Evolutionary conservation across 495 filamentous ascomycete species (phyloP).

Genomic region (Penicillium paradoxum): DNA sequence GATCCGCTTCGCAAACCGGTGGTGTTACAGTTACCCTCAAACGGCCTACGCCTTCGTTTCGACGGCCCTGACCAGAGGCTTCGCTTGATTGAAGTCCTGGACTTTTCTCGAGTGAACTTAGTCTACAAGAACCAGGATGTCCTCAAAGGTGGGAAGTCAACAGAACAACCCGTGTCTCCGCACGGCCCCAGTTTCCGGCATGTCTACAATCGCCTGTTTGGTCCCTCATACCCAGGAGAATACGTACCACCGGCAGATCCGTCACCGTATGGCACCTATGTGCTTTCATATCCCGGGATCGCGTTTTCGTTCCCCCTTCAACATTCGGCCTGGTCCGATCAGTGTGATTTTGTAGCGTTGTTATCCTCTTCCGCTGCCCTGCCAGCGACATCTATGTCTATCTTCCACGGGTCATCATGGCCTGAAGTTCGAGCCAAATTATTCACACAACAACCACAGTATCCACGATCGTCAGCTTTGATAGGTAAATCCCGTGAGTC

Average conservation of each 20-base stretch:
- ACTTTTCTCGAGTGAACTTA: constrained; percentile 82
- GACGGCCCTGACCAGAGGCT: constrained; percentile 91
- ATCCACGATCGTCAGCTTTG: constrained; percentile 54
- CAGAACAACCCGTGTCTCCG: constrained; percentile 34
- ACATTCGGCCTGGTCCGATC: constrained; percentile 67
- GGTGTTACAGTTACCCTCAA: constrained; percentile 66
- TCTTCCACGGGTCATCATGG: constrained; percentile 89
- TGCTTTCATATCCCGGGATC: constrained; percentile 89
- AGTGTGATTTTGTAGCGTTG: constrained; percentile 79
- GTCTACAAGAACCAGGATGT: constrained; percentile 84
- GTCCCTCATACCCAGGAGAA: constrained; percentile 88
- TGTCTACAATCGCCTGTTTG: constrained; percentile 86
- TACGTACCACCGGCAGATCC: constrained; percentile 59
- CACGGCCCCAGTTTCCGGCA: constrained; percentile 80
- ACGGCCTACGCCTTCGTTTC: constrained; percentile 85
- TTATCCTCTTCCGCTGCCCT: constrained; percentile 73
- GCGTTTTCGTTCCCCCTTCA: constrained; percentile 85
- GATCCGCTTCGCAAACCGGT: constrained; percentile 70
- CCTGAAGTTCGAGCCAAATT: constrained; percentile 68
- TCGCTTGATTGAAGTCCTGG: constrained; percentile 81
- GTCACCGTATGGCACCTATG: constrained; percentile 62
- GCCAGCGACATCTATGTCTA: constrained; percentile 74
- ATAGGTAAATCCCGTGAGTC: constrained; percentile 58
- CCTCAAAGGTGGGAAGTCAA: constrained; percentile 53
- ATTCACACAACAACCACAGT: constrained; percentile 67